Evolutionary conservation across 2,329 filamentous ascomycete species (phyloP).

Genomic region (Aspergillus quadricinctus): DNA sequence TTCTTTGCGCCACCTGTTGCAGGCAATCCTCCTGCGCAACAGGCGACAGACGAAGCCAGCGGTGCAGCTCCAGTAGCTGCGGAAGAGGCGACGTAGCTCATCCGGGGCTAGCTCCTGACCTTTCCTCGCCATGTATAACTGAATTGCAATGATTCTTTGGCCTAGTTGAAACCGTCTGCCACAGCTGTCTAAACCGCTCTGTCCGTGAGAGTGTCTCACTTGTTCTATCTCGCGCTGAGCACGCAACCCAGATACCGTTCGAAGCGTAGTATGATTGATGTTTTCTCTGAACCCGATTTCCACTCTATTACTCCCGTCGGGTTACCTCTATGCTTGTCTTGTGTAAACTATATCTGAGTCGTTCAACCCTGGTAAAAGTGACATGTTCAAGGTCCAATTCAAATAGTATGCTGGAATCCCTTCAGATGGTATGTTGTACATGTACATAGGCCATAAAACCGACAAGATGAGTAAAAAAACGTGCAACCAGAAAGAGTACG

Average conservation of each 20-base stretch:
- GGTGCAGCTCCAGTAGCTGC: constrained; percentile 9
- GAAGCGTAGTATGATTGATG: not conserved
- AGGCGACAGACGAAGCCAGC: constrained; percentile 10
- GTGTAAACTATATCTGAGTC: not conserved
- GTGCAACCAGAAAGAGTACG: not conserved
- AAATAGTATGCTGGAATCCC: constrained; percentile 8
- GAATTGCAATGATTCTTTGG: constrained; percentile 8
- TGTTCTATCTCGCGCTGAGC: not conserved
- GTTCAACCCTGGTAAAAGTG: not conserved
- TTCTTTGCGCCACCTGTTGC: constrained; percentile 34
- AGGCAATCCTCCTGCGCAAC: constrained; percentile 16
- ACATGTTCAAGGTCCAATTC: not conserved
- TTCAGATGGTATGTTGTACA: constrained; percentile 14
- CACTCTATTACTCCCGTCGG: no score
- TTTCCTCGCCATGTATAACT: constrained; percentile 13
- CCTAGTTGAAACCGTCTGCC: no score
- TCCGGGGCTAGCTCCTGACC: not conserved
- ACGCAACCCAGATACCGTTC: not conserved
- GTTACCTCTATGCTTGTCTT: not conserved
- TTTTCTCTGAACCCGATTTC: not conserved
- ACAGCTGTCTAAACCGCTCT: not conserved
- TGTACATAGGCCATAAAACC: constrained; percentile 8
- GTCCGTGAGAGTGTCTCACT: not conserved
- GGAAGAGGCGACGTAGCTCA: constrained; percentile 15
- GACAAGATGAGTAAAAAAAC: not conserved